These are phyloP conservation scores for Zymoseptoria brevis DNA, from an alignment of 2,329 filamentous ascomycete species.

Conservation along the genomic window DNA sequence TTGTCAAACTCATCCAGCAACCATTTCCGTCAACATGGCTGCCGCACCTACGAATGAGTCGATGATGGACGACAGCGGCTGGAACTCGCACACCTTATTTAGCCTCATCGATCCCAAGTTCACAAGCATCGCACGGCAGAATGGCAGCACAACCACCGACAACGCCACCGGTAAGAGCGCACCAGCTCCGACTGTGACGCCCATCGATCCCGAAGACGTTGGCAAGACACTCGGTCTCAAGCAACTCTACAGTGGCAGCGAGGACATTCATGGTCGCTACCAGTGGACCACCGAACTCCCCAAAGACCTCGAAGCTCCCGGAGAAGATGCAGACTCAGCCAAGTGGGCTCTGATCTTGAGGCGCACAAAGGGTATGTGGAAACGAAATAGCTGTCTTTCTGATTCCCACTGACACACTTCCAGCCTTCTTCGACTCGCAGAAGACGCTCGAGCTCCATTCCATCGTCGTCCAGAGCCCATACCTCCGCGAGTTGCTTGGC, in stretches of 20 bases:
- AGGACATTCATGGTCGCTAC: constrained; percentile 3
- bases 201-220: constrained; percentile 3
- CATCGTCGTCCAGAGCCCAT: constrained; percentile 56
- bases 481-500: constrained; percentile 49
- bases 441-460: constrained; percentile 53
- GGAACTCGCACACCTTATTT: background rate
- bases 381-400: background rate
- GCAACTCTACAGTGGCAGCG: constrained; percentile 37
- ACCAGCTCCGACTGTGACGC: background rate
- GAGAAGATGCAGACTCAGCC: constrained; percentile 54
- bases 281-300: constrained; percentile 20
- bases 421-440: constrained; percentile 43
- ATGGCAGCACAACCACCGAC: background rate
- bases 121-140: background rate
- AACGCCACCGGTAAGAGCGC: background rate
- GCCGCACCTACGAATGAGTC: background rate
- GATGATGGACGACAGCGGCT: background rate
- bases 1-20: background rate
- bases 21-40: background rate
- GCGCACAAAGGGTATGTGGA: constrained; percentile 31
- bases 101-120: background rate
- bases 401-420: constrained; percentile 23
- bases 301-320: constrained; percentile 47
- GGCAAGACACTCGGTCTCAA: constrained; percentile 38
- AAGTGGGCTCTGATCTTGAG: constrained; percentile 55